A percentile compares a stretch with the other conserved stretches of the same genome.
Conservation (phyloP, 2,329 filamentous ascomycete species). For the Aureobasidium sp. region DNA sequence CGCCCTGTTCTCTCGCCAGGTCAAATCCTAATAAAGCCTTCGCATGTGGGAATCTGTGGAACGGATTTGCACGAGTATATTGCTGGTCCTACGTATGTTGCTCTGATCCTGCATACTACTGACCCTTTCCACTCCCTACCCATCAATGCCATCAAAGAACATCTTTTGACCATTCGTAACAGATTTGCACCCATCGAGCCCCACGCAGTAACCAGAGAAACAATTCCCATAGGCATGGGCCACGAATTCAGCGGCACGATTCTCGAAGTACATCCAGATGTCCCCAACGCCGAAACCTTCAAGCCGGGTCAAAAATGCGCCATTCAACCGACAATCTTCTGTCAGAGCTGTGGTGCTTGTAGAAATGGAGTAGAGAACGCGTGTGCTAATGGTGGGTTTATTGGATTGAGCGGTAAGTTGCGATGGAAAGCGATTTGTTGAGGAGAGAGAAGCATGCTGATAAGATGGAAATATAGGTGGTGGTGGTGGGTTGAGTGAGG, state of each 20-base stretch:
- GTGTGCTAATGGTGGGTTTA: constrained; percentile 48
- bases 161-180: constrained; percentile 24
- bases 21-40: constrained; percentile 34
- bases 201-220: constrained; percentile 51
- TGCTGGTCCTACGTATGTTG: constrained; percentile 28
- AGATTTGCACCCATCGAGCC: constrained; percentile 44
- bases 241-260: constrained; percentile 58
- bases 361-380: constrained; percentile 46
- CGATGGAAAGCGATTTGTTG: background rate
- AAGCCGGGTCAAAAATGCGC: constrained; percentile 51
- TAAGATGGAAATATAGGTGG: background rate
- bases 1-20: constrained; percentile 40
- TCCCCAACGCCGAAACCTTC: constrained; percentile 32
- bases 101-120: background rate
- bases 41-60: constrained; percentile 1
- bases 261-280: constrained; percentile 47
- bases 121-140: background rate
- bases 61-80: constrained; percentile 38
- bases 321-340: constrained; percentile 50
- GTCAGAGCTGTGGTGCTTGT: constrained; percentile 50
- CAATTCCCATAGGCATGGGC: constrained; percentile 38
- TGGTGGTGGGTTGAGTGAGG: constrained; percentile 47
- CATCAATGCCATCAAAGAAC: background rate
- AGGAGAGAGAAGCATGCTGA: background rate
- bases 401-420: constrained; percentile 13